Percentiles rank a stretch among this genome's conserved stretches.
phyloP scores from a whole-genome alignment of 495 filamentous ascomycete genomes.

The Acidomyces sp. region DNA sequence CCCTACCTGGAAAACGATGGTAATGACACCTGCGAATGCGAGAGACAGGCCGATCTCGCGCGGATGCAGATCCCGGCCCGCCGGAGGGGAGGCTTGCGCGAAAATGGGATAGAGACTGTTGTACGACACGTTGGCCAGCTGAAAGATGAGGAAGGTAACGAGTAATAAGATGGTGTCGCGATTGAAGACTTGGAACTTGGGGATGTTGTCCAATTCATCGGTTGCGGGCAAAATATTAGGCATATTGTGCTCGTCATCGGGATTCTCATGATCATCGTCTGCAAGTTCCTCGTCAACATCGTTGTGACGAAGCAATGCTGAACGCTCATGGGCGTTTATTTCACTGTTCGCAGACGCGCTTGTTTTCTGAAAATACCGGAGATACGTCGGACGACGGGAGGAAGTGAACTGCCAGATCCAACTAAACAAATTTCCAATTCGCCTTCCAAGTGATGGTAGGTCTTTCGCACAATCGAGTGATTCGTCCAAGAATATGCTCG shows the following conservation, averaged over 20 bases:
- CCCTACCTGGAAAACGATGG: conserved; percentile 78
- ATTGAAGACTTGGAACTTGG: conserved; percentile 41
- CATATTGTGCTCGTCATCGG: conserved; percentile 13
- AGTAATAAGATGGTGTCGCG: conserved; percentile 70
- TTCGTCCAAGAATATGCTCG: conserved; percentile 71
- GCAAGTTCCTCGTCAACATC: conserved; percentile 28
- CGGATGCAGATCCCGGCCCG: conserved; percentile 61
- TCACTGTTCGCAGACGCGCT: background rate
- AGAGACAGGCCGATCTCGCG: conserved; percentile 74
- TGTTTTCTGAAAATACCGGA: conserved; percentile 27
- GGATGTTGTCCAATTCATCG: background rate
- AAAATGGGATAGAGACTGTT: conserved; percentile 90
- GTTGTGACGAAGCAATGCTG: background rate
- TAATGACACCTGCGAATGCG: conserved; percentile 68
- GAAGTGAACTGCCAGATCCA: conserved; percentile 67
- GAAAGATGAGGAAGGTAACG: conserved; percentile 72
- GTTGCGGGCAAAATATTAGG: conserved; percentile 13
- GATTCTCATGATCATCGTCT: conserved; percentile 28
- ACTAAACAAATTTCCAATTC: conserved; percentile 46
- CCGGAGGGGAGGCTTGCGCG: conserved; percentile 55
- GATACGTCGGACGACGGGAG: conserved; percentile 46
- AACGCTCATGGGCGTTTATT: background rate
- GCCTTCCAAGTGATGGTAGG: conserved; percentile 46
- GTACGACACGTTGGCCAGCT: conserved; percentile 77
- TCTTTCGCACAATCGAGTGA: conserved; percentile 62